A percentile compares a stretch with the other conserved stretches of the same genome.
Evolutionary conservation across 1,139 yeast species (phyloP).

Genomic region (Suhomyces anneliseae): DNA sequence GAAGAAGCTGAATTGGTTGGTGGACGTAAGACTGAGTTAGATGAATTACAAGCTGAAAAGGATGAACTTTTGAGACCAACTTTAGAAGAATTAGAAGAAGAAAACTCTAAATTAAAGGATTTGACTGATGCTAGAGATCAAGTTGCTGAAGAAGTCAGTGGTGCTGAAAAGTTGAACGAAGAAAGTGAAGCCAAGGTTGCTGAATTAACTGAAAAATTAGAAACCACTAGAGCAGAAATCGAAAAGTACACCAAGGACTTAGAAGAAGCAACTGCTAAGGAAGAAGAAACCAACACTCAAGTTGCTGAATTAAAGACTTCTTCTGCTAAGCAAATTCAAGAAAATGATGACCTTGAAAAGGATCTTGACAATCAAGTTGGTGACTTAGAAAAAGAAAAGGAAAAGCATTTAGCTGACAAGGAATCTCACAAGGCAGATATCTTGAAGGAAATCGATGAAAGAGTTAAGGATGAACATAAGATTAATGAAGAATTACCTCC

Average conservation of each 20-base stretch:
- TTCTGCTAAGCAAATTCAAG: constrained; percentile 25
- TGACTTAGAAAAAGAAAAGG: constrained; percentile 32
- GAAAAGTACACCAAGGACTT: constrained; percentile 35
- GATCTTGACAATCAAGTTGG: constrained; percentile 31
- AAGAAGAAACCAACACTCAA: constrained; percentile 36
- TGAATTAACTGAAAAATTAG: constrained; percentile 39
- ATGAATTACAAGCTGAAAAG: constrained; percentile 45
- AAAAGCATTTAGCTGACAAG: constrained; percentile 31
- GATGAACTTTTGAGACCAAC: constrained; percentile 44
- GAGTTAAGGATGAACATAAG: constrained; percentile 43
- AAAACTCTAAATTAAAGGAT: constrained; percentile 39
- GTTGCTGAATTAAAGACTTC: constrained; percentile 30
- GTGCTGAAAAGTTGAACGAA: constrained; percentile 31
- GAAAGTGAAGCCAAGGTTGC: constrained; percentile 37
- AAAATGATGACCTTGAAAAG: constrained; percentile 26
- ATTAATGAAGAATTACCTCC: constrained; percentile 54
- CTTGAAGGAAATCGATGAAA: constrained; percentile 30
- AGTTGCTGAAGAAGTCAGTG: constrained; percentile 35
- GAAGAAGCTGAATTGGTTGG: constrained; percentile 45
- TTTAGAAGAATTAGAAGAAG: constrained; percentile 42
- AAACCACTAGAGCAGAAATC: constrained; percentile 38
- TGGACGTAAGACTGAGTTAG: constrained; percentile 45
- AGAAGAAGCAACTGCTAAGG: constrained; percentile 29
- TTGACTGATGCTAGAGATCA: constrained; percentile 41
- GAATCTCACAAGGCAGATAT: constrained; percentile 35